Conservation (phyloP, 2,329 filamentous ascomycete species). For the Beauveria varroae region DNA sequence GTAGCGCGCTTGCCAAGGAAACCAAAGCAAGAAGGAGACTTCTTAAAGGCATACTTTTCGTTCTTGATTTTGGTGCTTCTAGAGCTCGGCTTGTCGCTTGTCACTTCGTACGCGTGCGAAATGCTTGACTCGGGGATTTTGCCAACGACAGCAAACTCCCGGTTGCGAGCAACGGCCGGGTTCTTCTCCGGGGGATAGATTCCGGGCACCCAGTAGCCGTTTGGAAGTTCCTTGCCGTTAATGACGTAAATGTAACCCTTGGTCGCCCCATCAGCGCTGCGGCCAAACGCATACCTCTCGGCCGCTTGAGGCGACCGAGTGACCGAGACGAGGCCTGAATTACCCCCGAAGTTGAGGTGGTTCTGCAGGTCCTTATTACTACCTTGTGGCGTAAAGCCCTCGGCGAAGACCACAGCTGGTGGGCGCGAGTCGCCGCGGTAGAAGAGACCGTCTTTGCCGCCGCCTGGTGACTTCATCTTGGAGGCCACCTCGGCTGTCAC, state of each 20-base stretch:
- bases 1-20: neutral
- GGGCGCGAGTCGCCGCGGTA: constrained; percentile 12
- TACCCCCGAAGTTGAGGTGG: neutral
- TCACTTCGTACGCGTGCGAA: neutral
- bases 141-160: neutral
- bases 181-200: neutral
- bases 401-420: neutral
- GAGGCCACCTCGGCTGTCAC: neutral
- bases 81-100: neutral
- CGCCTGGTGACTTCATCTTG: neutral
- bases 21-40: neutral
- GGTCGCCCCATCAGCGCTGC: neutral
- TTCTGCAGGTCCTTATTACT: neutral
- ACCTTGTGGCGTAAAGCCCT: constrained; percentile 5
- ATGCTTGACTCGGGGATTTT: neutral
- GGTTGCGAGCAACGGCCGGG: neutral
- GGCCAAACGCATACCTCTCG: constrained; percentile 7
- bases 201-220: constrained; percentile 12
- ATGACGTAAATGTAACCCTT: constrained; percentile 12
- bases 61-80: neutral
- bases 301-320: neutral
- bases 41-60: neutral
- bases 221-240: neutral
- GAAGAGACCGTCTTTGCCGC: constrained; percentile 6
- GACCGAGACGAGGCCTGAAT: constrained; percentile 9